Percentiles rank a stretch among this genome's conserved stretches.
Conservation (phyloP, 768 basidiomycete genomes). For the Lactifluus piperatus region DNA sequence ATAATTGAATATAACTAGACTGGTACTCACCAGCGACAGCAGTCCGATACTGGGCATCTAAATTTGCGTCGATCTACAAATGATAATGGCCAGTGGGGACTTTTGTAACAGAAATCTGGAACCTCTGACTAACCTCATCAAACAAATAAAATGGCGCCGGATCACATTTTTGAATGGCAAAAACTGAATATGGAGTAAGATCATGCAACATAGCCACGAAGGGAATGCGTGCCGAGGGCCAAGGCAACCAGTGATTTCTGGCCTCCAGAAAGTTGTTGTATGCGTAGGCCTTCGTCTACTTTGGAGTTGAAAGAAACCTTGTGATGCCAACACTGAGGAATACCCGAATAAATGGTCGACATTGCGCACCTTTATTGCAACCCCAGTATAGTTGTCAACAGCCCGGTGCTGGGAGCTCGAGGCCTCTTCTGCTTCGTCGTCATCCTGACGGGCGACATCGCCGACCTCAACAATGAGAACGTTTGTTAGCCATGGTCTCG, state of each 20-base stretch:
- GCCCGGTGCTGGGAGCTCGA: slow-evolving; percentile 65
- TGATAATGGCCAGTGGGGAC: not conserved
- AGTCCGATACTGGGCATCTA: slow-evolving; percentile 96
- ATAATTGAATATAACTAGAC: not conserved
- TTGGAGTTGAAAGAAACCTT: slow-evolving; percentile 99
- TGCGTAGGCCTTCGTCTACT: slow-evolving; percentile 90
- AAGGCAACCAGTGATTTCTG: slow-evolving; percentile 97
- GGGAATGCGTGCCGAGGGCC: slow-evolving; percentile 55
- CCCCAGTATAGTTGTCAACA: slow-evolving; percentile 93
- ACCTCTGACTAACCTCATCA: slow-evolving; percentile 59
- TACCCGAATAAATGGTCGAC: not conserved
- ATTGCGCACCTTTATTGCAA: slow-evolving; percentile 78
- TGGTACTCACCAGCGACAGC: slow-evolving; percentile 80
- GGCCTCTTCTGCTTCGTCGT: slow-evolving; percentile 61
- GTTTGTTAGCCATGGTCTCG: slow-evolving; percentile 11
- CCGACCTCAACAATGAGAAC: not conserved
- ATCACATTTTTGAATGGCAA: slow-evolving; percentile 98
- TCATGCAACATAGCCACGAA: not conserved
- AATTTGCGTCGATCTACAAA: slow-evolving; percentile 84
- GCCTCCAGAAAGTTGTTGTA: slow-evolving; percentile 94
- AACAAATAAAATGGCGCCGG: slow-evolving; percentile 99
- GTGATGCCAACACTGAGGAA: not conserved
- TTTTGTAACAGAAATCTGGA: not conserved
- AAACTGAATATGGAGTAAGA: slow-evolving; percentile 46
- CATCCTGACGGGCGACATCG: slow-evolving; percentile 39